Conservation (phyloP, 306 rosid species). For the Quercus variabilis region DNA sequence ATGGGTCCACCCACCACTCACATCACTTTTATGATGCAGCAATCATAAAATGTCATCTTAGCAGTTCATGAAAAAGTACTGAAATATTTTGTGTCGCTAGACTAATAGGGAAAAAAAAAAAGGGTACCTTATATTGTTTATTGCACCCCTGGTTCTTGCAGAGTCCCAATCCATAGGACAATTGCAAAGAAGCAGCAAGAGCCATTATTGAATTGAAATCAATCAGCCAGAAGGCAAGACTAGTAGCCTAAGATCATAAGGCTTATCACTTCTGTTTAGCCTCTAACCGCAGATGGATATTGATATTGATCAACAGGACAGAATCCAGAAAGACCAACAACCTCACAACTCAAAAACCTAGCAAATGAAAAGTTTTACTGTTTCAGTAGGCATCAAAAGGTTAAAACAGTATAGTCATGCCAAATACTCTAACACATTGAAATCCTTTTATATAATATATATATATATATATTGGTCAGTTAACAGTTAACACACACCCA, state of each 20-base stretch:
- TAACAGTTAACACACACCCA: too few relatives aligned
- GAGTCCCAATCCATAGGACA: slow-evolving; percentile 69
- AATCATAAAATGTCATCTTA: too few relatives aligned
- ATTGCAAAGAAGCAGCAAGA: slow-evolving; percentile 77
- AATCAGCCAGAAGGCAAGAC: slow-evolving; percentile 25
- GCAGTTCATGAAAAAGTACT: too few relatives aligned
- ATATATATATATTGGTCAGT: too few relatives aligned
- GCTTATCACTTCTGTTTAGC: slow-evolving; percentile 2
- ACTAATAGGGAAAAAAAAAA: background rate
- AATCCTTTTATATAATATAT: too few relatives aligned
- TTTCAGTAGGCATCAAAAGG: slow-evolving; percentile 17
- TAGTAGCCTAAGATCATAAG: slow-evolving; percentile 21
- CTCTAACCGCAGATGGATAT: slow-evolving; percentile 19
- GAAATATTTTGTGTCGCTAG: background rate
- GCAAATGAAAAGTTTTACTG: background rate
- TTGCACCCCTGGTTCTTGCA: slow-evolving; percentile 52
- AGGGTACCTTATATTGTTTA: slow-evolving; percentile 47
- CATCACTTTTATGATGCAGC: too few relatives aligned
- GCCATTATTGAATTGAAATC: slow-evolving; percentile 50
- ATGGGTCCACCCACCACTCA: too few relatives aligned
- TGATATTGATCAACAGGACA: slow-evolving; percentile 8
- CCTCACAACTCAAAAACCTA: slow-evolving; percentile 28
- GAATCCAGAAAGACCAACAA: slow-evolving; percentile 21
- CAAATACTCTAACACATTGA: background rate
- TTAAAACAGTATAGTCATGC: background rate